Base-by-base conservation (phyloP, 306 rosid genomes). In the Senna siamea region DNA sequence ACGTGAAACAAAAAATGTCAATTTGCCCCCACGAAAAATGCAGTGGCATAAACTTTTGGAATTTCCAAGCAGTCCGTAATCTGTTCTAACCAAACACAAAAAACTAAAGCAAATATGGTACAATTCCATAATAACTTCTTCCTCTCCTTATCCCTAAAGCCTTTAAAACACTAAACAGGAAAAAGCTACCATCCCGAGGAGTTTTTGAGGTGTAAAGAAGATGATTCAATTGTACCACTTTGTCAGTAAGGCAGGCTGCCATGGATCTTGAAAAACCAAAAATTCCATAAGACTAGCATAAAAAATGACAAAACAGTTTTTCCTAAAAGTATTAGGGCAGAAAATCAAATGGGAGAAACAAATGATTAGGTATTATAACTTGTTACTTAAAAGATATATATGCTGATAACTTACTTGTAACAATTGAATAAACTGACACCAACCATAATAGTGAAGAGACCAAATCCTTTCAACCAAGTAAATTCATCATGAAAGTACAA, bases 371-470 rank as follows among this genome's bases (percentile, higher is more conserved):
- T 40, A 77, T 4, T 54, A 56, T 30, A 48, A 30, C 30, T 28
- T 70, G 48, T 38, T 40, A 41, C 73, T 67, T 9, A 41, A 78
- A 66, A 84, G 37, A 15, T 35, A 72, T 47, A 40, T 57, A 44
- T 2, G 10, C 28, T 9, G 76, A 73, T 41, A 66, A 87, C 98
- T 88, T 92, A 94, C 98, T 94, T 94, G 96, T 88, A 91, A 95
- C 89, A 87, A 76, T 94, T 94, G 84, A 94, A 94, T 84, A 94
- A 84, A 79, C 97, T 57, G 77, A 94, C 98, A 78, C 98, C 98
- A 84, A 88, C 6, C 65, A 94, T 89, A 69, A 94, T 91, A 63
- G 78, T 78, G 74, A 87, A 43, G 68, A 94, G 93, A 64, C 98
- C 98, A 73, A 66, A 79, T 74, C 95, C 98, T 83, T 94, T 94